Percentiles rank a stretch among this genome's conserved stretches.
These are phyloP conservation scores for Leccinum angustisporum DNA, from an alignment of 1,284 basidiomycete genomes.

Conservation along the genomic window DNA sequence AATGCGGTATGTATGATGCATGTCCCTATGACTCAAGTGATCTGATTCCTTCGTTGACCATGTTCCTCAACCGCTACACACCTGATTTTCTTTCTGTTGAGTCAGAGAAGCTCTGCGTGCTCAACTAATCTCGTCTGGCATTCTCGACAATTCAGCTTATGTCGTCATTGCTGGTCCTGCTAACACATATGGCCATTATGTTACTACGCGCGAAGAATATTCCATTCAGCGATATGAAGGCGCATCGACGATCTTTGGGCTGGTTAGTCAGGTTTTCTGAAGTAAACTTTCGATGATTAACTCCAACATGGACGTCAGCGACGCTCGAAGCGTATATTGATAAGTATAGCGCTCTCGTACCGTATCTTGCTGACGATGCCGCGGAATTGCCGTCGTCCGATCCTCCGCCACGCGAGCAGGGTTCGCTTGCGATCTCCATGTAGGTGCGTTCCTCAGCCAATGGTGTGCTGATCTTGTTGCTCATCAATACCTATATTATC, in stretches of 20 bases:
- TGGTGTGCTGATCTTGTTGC: not conserved
- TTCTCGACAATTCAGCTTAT: conserved; percentile 66
- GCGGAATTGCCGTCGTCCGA: conserved; percentile 54
- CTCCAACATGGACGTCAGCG: conserved; percentile 36
- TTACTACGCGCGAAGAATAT: conserved; percentile 77
- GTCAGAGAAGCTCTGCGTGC: conserved; percentile 61
- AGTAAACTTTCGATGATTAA: not conserved
- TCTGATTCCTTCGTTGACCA: conserved; percentile 6
- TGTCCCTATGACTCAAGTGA: not conserved
- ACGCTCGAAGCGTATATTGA: conserved; percentile 81
- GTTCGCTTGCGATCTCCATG: conserved; percentile 65
- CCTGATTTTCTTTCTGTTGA: not conserved
- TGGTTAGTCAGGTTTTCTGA: conserved; percentile 44
- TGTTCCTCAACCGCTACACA: not conserved
- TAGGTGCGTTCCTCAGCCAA: conserved; percentile 41
- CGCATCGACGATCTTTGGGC: conserved; percentile 80
- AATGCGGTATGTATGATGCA: conserved; percentile 42
- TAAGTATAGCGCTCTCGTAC: conserved; percentile 67
- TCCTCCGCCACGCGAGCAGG: conserved; percentile 65
- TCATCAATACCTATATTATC: not conserved
- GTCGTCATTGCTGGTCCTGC: conserved; percentile 79
- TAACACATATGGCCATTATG: conserved; percentile 78
- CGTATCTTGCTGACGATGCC: conserved; percentile 55
- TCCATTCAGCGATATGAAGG: conserved; percentile 79
- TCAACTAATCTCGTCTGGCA: conserved; percentile 58